Evolutionary conservation across 192 early-diverging fungal species (phyloP).

Genomic region (Coemansia sp.): DNA sequence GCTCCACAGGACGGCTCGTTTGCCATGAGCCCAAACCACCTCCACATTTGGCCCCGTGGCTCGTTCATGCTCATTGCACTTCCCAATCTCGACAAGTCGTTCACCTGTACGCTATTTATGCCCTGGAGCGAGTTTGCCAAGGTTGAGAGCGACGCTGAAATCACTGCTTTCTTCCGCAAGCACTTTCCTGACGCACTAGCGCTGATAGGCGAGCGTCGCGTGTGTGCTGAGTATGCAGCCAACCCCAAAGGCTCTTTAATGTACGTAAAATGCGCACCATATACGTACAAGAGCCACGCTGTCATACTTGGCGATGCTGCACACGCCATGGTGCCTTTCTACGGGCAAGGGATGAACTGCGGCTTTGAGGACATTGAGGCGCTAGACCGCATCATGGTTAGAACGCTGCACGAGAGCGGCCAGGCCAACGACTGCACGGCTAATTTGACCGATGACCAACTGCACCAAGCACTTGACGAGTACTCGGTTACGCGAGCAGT

Average conservation of each 20-base stretch:
- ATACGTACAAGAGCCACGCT: conserved; percentile 73
- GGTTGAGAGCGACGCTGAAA: conserved; percentile 63
- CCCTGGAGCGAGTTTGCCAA: conserved; percentile 79
- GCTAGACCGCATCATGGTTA: conserved; percentile 54
- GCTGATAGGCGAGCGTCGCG: conserved; percentile 71
- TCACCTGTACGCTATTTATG: conserved; percentile 97
- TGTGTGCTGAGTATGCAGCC: conserved; percentile 75
- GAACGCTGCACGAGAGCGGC: conserved; percentile 59
- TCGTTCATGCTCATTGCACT: conserved; percentile 98
- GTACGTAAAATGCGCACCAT: conserved; percentile 82
- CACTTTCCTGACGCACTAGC: conserved; percentile 77
- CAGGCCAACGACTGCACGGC: conserved; percentile 26
- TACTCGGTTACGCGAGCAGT: conserved; percentile 69
- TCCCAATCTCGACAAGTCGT: conserved; percentile 89
- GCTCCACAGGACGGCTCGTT: conserved; percentile 68
- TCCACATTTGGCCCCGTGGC: conserved; percentile 97
- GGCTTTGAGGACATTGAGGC: conserved; percentile 91
- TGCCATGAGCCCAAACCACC: conserved; percentile 83
- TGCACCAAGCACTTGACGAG: conserved; percentile 66
- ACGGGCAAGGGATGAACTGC: conserved; percentile 98
- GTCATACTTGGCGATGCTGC: conserved; percentile 94
- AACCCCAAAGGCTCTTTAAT: conserved; percentile 85
- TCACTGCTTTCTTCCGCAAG: conserved; percentile 68
- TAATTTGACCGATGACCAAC: conserved; percentile 27
- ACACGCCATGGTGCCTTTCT: conserved; percentile 98